These are phyloP conservation scores for Teratosphaeria nubilosa DNA, from an alignment of 2,329 filamentous ascomycete genomes.

Conservation along the genomic window DNA sequence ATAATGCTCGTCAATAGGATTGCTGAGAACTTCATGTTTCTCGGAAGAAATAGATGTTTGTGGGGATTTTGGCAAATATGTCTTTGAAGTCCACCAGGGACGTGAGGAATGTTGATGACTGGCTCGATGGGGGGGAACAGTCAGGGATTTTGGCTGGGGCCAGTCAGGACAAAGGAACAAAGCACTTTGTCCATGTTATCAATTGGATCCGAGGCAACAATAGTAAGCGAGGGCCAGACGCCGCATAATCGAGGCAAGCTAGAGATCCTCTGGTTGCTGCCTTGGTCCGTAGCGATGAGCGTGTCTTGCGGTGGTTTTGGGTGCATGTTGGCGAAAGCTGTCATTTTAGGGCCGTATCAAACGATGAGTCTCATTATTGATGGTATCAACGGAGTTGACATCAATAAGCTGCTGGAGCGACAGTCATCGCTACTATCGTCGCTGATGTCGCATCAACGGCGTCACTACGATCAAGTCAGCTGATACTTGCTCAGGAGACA, in stretches of 20 bases:
- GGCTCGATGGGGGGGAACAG: neutral
- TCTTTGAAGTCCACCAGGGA: neutral
- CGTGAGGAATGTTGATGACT: neutral
- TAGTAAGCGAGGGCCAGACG: neutral
- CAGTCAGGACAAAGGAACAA: neutral
- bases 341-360: neutral
- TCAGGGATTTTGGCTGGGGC: neutral
- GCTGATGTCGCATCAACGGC: neutral
- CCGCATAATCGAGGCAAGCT: neutral
- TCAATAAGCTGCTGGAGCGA: neutral
- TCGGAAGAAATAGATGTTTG: neutral
- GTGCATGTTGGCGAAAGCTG: no score
- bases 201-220: neutral
- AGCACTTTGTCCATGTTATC: neutral
- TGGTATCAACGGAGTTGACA: neutral
- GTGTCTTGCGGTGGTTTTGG: no score
- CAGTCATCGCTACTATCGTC: neutral
- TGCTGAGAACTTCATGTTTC: neutral
- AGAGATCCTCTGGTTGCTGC: neutral
- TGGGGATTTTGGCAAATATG: neutral
- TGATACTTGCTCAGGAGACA: neutral
- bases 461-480: neutral
- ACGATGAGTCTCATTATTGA: neutral
- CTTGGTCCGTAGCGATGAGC: neutral
- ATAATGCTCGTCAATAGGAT: neutral